Percentiles rank a stretch among this genome's conserved stretches.
Conservation (phyloP, 192 early-diverging fungal genomes). For the Funneliformis geosporum region DNA sequence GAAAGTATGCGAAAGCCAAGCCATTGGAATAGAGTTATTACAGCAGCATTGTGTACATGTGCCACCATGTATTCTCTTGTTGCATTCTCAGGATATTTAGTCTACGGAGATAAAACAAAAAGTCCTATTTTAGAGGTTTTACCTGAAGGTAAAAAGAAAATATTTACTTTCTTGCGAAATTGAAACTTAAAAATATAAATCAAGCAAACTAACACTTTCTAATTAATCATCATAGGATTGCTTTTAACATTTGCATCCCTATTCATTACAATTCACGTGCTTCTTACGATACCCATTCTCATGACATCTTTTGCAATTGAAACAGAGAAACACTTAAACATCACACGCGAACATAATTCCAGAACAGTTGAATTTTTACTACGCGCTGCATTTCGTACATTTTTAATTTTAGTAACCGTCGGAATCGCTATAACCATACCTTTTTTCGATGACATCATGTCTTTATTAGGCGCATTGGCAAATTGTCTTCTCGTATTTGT, state of each 20-base stretch:
- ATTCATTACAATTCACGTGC: slow-evolving; percentile 78
- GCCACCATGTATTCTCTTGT: slow-evolving; percentile 68
- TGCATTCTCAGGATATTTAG: slow-evolving; percentile 69
- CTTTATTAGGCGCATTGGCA: slow-evolving; percentile 80
- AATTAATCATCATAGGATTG: not conserved
- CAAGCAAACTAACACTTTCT: not conserved
- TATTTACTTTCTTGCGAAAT: not conserved
- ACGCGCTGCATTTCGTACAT: slow-evolving; percentile 57
- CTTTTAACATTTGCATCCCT: slow-evolving; percentile 42
- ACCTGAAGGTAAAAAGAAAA: slow-evolving; percentile 50
- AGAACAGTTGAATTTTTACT: slow-evolving; percentile 53
- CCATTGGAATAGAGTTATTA: slow-evolving; percentile 69
- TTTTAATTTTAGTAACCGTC: slow-evolving; percentile 55
- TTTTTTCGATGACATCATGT: slow-evolving; percentile 79
- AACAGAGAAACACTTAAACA: slow-evolving; percentile 66
- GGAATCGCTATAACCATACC: slow-evolving; percentile 69
- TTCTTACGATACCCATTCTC: slow-evolving; percentile 79
- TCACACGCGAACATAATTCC: slow-evolving; percentile 58
- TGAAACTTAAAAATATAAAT: not conserved
- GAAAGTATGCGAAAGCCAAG: slow-evolving; percentile 72
- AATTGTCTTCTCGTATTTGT: slow-evolving; percentile 83
- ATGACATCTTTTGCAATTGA: slow-evolving; percentile 74
- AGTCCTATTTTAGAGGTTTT: slow-evolving; percentile 75
- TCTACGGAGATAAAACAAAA: slow-evolving; percentile 67
- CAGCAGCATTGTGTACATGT: slow-evolving; percentile 63